Percentiles rank a stretch among this genome's conserved stretches.
phyloP scores from a whole-genome alignment of 1,284 basidiomycete genomes.

The Malassezia dermatis region DNA sequence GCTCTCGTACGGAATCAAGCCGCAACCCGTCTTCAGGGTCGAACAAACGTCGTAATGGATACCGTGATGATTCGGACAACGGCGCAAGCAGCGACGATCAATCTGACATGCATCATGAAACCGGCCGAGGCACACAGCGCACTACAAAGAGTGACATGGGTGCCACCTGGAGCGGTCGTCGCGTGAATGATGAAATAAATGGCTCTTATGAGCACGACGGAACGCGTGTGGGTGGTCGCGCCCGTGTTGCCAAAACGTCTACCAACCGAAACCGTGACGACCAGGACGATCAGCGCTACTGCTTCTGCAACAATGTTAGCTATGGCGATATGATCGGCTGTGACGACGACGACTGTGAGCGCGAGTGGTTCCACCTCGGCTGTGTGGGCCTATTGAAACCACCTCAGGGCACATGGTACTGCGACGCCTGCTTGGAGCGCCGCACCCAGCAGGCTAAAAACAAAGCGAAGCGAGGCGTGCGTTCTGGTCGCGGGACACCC shows the following conservation, averaged over 20 bases:
- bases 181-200: not conserved
- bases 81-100: constrained; percentile 4
- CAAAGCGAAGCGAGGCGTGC: constrained; percentile 11
- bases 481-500: not conserved
- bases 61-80: constrained; percentile 1
- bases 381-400: constrained; percentile 59
- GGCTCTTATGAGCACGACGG: not conserved
- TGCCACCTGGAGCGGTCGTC: constrained; percentile 5
- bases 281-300: constrained; percentile 62
- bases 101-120: not conserved
- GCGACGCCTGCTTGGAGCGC: constrained; percentile 49
- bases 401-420: constrained; percentile 65
- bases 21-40: not conserved
- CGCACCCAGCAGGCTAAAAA: constrained; percentile 16
- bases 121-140: not conserved
- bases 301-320: constrained; percentile 73
- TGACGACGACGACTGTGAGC: constrained; percentile 74
- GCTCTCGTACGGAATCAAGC: not conserved
- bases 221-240: not conserved
- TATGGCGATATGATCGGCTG: constrained; percentile 97
- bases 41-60: not conserved
- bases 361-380: constrained; percentile 79
- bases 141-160: not conserved
- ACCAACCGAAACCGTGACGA: constrained; percentile 20
- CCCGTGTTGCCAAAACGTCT: constrained; percentile 2